Evolutionary conservation across 257 asterid genomes (phyloP).

Genomic region (Nicotiana paniculata): DNA sequence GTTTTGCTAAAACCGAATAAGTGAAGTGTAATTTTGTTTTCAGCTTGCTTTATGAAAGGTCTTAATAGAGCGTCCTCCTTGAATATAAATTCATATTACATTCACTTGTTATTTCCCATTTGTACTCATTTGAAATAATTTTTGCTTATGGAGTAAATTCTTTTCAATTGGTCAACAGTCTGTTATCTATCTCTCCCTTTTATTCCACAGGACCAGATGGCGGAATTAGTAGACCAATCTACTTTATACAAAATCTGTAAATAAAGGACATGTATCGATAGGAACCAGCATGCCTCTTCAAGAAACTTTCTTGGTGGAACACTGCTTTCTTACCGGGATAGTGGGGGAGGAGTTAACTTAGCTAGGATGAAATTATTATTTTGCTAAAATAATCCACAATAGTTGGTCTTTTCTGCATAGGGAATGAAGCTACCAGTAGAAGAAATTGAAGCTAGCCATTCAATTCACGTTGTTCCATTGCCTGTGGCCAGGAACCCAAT

Average conservation of each 20-base stretch:
- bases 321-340: background rate
- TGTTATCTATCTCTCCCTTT: slow-evolving; percentile 6
- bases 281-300: background rate
- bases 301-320: background rate
- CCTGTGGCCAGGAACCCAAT: slow-evolving; percentile 55
- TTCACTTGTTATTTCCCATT: slow-evolving; percentile 10
- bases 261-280: slow-evolving; percentile 1
- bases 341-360: slow-evolving; percentile 33
- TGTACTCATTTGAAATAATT: background rate
- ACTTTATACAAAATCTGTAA: slow-evolving; percentile 4
- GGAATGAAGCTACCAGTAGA: background rate
- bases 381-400: slow-evolving; percentile 32
- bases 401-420: slow-evolving; percentile 11
- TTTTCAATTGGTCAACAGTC: slow-evolving; percentile 7
- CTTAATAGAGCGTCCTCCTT: background rate
- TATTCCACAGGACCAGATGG: background rate
- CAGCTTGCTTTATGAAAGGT: background rate
- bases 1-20: too few species aligned
- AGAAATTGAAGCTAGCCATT: background rate
- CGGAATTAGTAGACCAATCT: background rate
- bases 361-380: slow-evolving; percentile 13
- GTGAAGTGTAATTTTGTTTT: too few species aligned
- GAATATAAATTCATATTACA: background rate
- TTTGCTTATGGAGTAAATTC: background rate
- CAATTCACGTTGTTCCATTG: slow-evolving; percentile 55